These are phyloP conservation scores for Catunica adiposa DNA, from an alignment of 2,329 filamentous ascomycete species.

Conservation along the genomic window DNA sequence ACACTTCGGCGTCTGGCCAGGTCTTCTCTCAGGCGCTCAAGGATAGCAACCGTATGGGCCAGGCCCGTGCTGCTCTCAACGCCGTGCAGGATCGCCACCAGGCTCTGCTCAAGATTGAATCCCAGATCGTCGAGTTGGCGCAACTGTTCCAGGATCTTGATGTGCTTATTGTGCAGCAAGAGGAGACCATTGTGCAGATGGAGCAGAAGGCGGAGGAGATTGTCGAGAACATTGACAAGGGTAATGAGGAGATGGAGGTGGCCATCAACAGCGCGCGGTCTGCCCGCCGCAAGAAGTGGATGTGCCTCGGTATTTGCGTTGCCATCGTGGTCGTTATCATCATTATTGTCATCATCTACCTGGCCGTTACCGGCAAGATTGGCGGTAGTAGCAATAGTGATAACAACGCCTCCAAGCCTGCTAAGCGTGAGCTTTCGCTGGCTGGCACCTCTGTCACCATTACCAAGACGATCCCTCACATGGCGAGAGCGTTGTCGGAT, in stretches of 20 bases:
- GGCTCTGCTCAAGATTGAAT: slow-evolving; percentile 82
- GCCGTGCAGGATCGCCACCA: slow-evolving; percentile 72
- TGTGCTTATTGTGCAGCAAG: slow-evolving; percentile 70
- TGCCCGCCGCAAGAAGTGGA: slow-evolving; percentile 91
- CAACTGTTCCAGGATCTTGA: slow-evolving; percentile 86
- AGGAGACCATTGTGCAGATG: slow-evolving; percentile 61
- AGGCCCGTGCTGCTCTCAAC: slow-evolving; percentile 61
- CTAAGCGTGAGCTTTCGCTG: slow-evolving; percentile 17
- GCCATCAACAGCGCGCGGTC: slow-evolving; percentile 68
- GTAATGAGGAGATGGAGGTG: slow-evolving; percentile 65
- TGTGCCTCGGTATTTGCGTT: slow-evolving; percentile 61
- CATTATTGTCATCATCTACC: slow-evolving; percentile 33
- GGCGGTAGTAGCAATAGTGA: slow-evolving; percentile 20
- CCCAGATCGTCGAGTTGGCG: slow-evolving; percentile 71
- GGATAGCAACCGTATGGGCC: slow-evolving; percentile 62
- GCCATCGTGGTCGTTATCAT: slow-evolving; percentile 36
- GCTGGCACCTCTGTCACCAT: slow-evolving; percentile 2
- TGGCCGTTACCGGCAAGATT: slow-evolving; percentile 19
- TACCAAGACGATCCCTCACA: slow-evolving; percentile 5
- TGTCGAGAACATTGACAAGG: slow-evolving; percentile 67
- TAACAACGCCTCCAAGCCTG: slow-evolving; percentile 17
- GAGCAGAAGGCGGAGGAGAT: slow-evolving; percentile 79
- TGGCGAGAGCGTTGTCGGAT: not conserved
- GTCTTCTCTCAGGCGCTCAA: slow-evolving; percentile 80
- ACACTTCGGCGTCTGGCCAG: slow-evolving; percentile 54